Conservation (phyloP, 148 eudicot genomes). For the Amaranthus hypochondriacus region DNA sequence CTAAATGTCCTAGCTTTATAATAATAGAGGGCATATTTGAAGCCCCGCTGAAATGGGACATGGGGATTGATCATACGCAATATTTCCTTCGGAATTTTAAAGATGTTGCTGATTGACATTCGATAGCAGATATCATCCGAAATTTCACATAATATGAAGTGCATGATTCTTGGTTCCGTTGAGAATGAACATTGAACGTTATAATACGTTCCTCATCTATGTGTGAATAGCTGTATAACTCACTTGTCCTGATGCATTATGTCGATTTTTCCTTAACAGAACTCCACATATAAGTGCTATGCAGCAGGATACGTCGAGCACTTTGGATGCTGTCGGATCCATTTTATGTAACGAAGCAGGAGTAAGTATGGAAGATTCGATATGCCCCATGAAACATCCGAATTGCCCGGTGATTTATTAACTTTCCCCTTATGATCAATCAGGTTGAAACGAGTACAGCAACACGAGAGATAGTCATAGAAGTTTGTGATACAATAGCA, state of each 20-base stretch:
- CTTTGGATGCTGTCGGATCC: conserved; percentile 50
- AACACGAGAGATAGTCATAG: conserved; percentile 43
- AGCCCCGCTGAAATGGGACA: no score
- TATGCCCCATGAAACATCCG: not conserved
- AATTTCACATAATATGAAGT: no score
- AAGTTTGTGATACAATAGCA: conserved; percentile 63
- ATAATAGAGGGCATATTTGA: no score
- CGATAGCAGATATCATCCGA: no score
- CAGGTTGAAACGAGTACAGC: conserved; percentile 48
- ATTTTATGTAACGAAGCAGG: conserved; percentile 49
- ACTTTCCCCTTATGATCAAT: not conserved
- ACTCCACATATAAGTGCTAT: conserved; percentile 66
- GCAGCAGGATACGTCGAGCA: conserved; percentile 56
- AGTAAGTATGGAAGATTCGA: conserved; percentile 27
- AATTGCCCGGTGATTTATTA: not conserved
- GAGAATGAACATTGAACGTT: no score
- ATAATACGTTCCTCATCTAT: no score
- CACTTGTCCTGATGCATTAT: not conserved
- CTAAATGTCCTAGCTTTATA: no score
- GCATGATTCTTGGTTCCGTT: no score
- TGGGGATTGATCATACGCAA: no score
- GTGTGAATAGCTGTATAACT: not conserved
- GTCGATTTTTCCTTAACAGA: conserved; percentile 22
- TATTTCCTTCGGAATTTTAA: no score
- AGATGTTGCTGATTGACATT: no score